Percentiles rank a stretch among this genome's conserved stretches.
These are phyloP conservation scores for Aspergillus niger DNA, from an alignment of 2,329 filamentous ascomycete species.

Conservation along the genomic window DNA sequence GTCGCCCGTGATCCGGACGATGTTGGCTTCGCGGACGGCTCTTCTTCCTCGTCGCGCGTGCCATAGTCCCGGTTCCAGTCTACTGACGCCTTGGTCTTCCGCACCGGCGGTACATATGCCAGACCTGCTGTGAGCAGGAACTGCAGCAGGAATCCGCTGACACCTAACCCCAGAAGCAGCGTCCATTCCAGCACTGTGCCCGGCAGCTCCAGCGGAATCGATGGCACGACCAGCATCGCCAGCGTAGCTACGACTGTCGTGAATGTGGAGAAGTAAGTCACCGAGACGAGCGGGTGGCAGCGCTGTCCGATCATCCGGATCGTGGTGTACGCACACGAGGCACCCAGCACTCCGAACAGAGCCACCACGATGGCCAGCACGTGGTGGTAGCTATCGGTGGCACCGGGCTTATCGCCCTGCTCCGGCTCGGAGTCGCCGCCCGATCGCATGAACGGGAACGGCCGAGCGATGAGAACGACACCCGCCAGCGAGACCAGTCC, in stretches of 20 bases:
- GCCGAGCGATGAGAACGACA: slow-evolving; percentile 80
- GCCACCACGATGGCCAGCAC: slow-evolving; percentile 70
- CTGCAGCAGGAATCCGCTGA: slow-evolving; percentile 81
- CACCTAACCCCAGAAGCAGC: slow-evolving; percentile 67
- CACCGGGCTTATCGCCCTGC: slow-evolving; percentile 29
- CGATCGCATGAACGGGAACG: slow-evolving; percentile 41
- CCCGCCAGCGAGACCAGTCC: slow-evolving; percentile 74
- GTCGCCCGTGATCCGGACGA: slow-evolving; percentile 54
- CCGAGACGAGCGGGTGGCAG: slow-evolving; percentile 78
- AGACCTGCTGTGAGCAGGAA: slow-evolving; percentile 79
- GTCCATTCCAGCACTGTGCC: slow-evolving; percentile 61
- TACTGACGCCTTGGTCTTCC: background rate
- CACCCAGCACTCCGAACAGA: slow-evolving; percentile 75
- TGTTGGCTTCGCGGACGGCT: slow-evolving; percentile 2
- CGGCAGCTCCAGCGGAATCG: slow-evolving; percentile 60
- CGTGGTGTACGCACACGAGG: slow-evolving; percentile 72
- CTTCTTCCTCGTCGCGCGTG: slow-evolving; percentile 3
- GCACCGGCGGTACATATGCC: slow-evolving; percentile 65
- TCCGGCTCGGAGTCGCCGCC: slow-evolving; percentile 16
- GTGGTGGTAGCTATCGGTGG: slow-evolving; percentile 62
- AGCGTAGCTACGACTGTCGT: slow-evolving; percentile 68
- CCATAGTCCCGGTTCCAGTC: background rate
- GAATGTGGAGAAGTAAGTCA: slow-evolving; percentile 78
- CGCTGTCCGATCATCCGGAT: slow-evolving; percentile 79
- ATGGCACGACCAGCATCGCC: slow-evolving; percentile 60